A percentile compares a stretch with the other conserved stretches of the same genome.
phyloP scores from a whole-genome alignment of 2,329 filamentous ascomycete species.

The Claviceps digitariae region DNA sequence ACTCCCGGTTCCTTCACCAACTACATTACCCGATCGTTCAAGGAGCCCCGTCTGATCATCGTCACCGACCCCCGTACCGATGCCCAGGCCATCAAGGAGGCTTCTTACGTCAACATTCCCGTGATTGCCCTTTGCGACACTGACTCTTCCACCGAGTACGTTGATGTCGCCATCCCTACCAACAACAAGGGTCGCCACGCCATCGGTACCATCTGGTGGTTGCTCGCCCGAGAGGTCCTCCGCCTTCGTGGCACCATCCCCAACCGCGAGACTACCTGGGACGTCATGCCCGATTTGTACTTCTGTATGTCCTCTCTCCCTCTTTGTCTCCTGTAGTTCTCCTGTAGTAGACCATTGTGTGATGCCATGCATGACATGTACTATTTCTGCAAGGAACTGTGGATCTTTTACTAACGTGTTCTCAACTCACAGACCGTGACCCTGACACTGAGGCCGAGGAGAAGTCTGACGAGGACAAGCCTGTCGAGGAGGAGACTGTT shows the following conservation, averaged over 20 bases:
- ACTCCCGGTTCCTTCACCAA: conserved; percentile 99
- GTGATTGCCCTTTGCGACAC: conserved; percentile 99
- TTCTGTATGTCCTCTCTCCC: conserved; percentile 58
- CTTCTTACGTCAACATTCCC: conserved; percentile 99
- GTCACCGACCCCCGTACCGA: conserved; percentile 99
- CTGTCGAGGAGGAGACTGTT: conserved; percentile 74
- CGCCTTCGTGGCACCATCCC: conserved; percentile 94
- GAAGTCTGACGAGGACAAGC: conserved; percentile 84
- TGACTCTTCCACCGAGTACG: conserved; percentile 98
- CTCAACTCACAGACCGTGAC: conserved; percentile 59
- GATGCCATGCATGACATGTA: no score
- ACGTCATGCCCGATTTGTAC: conserved; percentile 99
- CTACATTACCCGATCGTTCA: conserved; percentile 99
- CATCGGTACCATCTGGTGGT: conserved; percentile 98
- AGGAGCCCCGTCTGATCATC: conserved; percentile 98
- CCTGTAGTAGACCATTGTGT: background rate
- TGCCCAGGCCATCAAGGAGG: conserved; percentile 99
- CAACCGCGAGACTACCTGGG: conserved; percentile 93
- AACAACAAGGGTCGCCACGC: conserved; percentile 99
- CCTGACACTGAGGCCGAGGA: conserved; percentile 99
- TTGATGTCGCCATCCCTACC: conserved; percentile 98
- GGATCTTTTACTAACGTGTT: conserved; percentile 7
- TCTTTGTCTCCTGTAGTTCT: no score
- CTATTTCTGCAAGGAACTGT: background rate
- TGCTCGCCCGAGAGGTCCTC: conserved; percentile 98